Percentiles rank a stretch among this genome's conserved stretches.
These are phyloP conservation scores for Solanum commersonii DNA, from an alignment of 257 asterid species.

Conservation along the genomic window DNA sequence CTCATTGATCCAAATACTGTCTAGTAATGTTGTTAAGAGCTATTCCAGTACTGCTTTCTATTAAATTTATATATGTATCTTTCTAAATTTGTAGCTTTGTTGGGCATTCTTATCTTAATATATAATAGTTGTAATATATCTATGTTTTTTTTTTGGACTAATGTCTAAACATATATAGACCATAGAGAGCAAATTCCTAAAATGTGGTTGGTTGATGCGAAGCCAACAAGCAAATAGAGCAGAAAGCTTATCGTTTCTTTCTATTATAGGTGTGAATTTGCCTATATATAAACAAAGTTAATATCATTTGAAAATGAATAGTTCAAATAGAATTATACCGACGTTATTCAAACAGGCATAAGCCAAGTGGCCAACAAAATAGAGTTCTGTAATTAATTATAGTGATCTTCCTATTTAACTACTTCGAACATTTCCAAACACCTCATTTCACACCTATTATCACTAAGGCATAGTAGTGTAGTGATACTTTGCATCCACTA, in stretches of 20 bases:
- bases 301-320: not conserved
- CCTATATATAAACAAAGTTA: not conserved
- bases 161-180: not conserved
- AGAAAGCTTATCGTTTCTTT: not conserved
- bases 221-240: not conserved
- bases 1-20: constrained; percentile 50
- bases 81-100: not conserved
- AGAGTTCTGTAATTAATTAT: not conserved
- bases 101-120: not conserved
- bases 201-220: not conserved
- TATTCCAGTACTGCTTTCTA: constrained; percentile 51
- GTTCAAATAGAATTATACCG: not conserved
- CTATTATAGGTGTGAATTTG: not conserved
- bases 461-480: not conserved
- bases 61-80: not conserved
- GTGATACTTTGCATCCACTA: not conserved
- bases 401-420: not conserved
- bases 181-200: not conserved
- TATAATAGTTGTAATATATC: not conserved
- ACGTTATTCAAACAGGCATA: too few species aligned
- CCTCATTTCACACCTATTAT: not conserved
- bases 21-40: constrained; percentile 42
- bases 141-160: not conserved
- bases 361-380: too few species aligned
- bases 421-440: not conserved